Conservation (phyloP, 768 basidiomycete species). For the Mycena metata region DNA sequence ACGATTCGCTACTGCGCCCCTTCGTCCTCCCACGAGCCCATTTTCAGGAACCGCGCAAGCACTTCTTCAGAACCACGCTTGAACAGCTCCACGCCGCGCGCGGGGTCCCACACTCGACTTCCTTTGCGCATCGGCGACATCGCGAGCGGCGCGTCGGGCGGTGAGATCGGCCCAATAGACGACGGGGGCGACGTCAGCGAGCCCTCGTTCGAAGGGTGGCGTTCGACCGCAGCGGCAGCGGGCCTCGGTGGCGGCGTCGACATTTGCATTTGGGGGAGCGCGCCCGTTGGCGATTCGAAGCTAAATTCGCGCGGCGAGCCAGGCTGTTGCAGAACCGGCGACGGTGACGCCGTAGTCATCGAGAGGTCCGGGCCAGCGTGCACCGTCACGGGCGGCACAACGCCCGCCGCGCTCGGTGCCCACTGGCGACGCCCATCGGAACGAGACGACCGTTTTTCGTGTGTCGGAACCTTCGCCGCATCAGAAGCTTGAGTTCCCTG, state of each 20-base stretch:
- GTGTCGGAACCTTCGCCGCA: conserved; percentile 40
- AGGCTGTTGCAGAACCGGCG: conserved; percentile 31
- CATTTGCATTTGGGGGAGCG: conserved; percentile 30
- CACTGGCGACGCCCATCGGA: conserved; percentile 28
- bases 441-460: conserved; percentile 40
- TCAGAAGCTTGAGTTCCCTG: conserved; percentile 70
- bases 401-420: conserved; percentile 26
- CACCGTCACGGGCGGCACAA: conserved; percentile 34
- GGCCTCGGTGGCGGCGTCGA: conserved; percentile 35
- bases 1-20: conserved; percentile 13
- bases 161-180: conserved; percentile 66
- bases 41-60: conserved; percentile 83
- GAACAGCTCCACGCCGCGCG: conserved; percentile 86
- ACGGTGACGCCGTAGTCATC: conserved; percentile 38
- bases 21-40: conserved; percentile 80
- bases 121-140: conserved; percentile 57
- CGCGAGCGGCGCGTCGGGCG: conserved; percentile 55
- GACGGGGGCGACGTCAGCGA: conserved; percentile 67
- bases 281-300: conserved; percentile 35
- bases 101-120: conserved; percentile 87
- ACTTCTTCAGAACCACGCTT: conserved; percentile 92
- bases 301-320: conserved; percentile 45
- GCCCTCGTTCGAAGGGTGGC: conserved; percentile 65
- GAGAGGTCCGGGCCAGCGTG: conserved; percentile 36
- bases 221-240: conserved; percentile 45